Percentiles rank a stretch among this genome's conserved stretches.
phyloP scores from a whole-genome alignment of 140 eudicot species.

The Oenanthe javanica region DNA sequence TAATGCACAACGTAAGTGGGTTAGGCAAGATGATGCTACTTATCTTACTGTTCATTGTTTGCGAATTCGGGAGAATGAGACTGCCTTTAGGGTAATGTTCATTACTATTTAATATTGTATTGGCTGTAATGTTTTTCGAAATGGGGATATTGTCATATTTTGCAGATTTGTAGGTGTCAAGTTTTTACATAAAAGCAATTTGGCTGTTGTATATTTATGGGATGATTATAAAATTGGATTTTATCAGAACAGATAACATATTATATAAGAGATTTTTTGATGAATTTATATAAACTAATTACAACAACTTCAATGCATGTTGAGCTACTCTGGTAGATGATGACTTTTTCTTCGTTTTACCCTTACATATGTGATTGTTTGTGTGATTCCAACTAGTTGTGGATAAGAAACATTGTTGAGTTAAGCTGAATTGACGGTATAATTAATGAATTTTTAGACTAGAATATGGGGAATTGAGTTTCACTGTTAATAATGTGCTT shows the following conservation, averaged over 20 bases:
- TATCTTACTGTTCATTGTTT: slow-evolving; percentile 72
- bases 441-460: not conserved
- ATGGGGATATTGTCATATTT: too few relatives aligned
- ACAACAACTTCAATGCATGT: not conserved
- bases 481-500: not conserved
- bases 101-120: not conserved
- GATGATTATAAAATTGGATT: not conserved
- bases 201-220: not conserved
- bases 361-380: not conserved
- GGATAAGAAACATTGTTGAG: not conserved
- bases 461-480: not conserved
- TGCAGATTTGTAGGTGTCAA: too few relatives aligned
- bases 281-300: too few relatives aligned
- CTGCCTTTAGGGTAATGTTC: slow-evolving; percentile 64
- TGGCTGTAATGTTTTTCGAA: not conserved
- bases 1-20: slow-evolving; percentile 79
- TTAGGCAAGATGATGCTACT: slow-evolving; percentile 71
- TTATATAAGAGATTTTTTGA: not conserved
- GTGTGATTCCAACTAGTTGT: not conserved
- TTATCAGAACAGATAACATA: not conserved
- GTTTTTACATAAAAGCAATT: not conserved
- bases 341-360: not conserved
- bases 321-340: not conserved
- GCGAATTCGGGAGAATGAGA: slow-evolving; percentile 84
- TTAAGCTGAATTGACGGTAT: not conserved